Evolutionary conservation across 345 rosid species (phyloP), one percentile per base, ranked within the genome.

Genomic region (Eutrema yunnanense): DNA sequence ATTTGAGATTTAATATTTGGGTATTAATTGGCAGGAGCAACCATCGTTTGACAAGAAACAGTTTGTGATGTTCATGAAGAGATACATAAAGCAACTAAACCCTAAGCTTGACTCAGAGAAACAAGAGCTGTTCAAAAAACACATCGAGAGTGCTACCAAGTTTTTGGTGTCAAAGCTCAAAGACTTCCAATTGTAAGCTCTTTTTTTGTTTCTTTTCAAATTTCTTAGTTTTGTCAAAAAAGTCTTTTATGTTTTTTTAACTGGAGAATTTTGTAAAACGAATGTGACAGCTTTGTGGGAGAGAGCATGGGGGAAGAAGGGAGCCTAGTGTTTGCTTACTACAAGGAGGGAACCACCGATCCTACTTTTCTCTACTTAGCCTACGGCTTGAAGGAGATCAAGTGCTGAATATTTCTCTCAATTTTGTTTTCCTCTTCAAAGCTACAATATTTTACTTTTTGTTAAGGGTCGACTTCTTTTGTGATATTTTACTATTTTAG

Each of bases 301-400:
- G 98, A 93, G 84, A 88, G 98, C 82, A 86, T 89, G 97, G 83
- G 81, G 5, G 97, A 86, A 14, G 95, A 93, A 63, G 83, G 82
- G 8, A 30, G 77, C 73, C 10, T 89, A 73, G 98, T 90, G 76
- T 80, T 90, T 65, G 98, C 96, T 16, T 89, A 90, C 74, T 86
- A 93, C 80, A 55, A 52, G 72, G 98, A 90, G 0, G 96, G 90
- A 46, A 84, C 94, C 6, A 70, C 87, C 1, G 90, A 93, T 77
- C 94, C 98, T 22, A 90, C 98, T 6, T 93, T 93, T 75, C 77
- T 93, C 60, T 88, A 88, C 86, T 77, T 92, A 2, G 84, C 87
- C 16, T 67, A 68, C 52, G 92, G 89, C 32, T 78, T 88, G 86
- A 90, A 86, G 86, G 97, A 93, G 85, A 65, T 93, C 70, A 90